Conservation (phyloP, 768 basidiomycete genomes). For the Lactarius hatsudake region DNA sequence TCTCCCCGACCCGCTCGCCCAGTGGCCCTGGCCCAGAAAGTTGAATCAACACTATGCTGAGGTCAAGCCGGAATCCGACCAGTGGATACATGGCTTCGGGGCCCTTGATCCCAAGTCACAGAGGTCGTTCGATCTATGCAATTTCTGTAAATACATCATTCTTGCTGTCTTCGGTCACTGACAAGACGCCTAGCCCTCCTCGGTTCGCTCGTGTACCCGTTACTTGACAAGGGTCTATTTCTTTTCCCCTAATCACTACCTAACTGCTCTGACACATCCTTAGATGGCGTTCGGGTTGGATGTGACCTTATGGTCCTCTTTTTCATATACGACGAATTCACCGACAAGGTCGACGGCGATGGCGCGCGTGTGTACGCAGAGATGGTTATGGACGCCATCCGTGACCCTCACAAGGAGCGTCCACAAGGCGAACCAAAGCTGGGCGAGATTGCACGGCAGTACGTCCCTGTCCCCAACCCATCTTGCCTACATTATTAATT, state of each 20-base stretch:
- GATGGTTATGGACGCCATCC: constrained; percentile 41
- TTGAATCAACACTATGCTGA: constrained; percentile 40
- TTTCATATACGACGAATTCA: constrained; percentile 49
- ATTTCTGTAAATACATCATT: constrained; percentile 30
- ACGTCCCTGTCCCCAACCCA: constrained; percentile 8
- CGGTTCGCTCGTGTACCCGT: constrained; percentile 39
- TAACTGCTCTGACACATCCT: not conserved
- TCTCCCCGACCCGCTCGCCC: constrained; percentile 41
- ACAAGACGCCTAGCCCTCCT: constrained; percentile 34
- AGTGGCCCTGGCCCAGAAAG: constrained; percentile 45
- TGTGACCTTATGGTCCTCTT: constrained; percentile 53
- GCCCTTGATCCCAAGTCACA: constrained; percentile 40
- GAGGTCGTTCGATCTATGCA: constrained; percentile 40
- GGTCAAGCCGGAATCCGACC: constrained; percentile 36
- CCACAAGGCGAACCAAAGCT: constrained; percentile 38
- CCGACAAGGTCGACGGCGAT: constrained; percentile 38
- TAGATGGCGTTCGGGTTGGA: constrained; percentile 34
- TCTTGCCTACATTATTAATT: not conserved
- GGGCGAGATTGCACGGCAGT: constrained; percentile 43
- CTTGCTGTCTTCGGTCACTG: not conserved
- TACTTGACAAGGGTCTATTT: constrained; percentile 34
- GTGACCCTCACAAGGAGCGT: constrained; percentile 36
- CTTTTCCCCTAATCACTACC: not conserved
- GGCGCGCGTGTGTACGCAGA: constrained; percentile 35
- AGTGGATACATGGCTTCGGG: constrained; percentile 39